Percentiles rank a stretch among this genome's conserved stretches.
These are phyloP conservation scores for Lentinula edodes DNA, from an alignment of 768 basidiomycete genomes.

Conservation along the genomic window DNA sequence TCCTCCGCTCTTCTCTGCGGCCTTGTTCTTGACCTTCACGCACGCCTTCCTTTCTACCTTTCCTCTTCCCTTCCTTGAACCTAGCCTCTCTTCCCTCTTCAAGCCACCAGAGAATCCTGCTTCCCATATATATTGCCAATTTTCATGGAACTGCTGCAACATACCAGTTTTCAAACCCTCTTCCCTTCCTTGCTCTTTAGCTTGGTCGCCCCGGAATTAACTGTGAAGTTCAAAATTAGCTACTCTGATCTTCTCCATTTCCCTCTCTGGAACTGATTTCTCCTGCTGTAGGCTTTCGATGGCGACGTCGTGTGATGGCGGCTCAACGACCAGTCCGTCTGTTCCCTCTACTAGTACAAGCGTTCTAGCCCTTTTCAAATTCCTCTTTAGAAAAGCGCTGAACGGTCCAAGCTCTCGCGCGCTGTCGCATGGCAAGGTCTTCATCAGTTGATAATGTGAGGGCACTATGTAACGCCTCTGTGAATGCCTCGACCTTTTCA, in stretches of 20 bases:
- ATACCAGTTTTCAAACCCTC: constrained; percentile 35
- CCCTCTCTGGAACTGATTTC: constrained; percentile 37
- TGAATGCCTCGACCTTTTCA: constrained; percentile 55
- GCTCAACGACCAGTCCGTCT: too few relatives aligned
- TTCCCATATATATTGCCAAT: constrained; percentile 38
- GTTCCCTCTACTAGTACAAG: too few relatives aligned
- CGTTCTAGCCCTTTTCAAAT: constrained; percentile 74
- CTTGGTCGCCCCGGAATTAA: constrained; percentile 39
- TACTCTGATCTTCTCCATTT: constrained; percentile 36
- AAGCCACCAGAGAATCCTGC: constrained; percentile 41
- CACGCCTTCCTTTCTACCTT: constrained; percentile 36
- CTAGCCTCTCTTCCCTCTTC: constrained; percentile 37
- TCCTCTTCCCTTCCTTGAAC: constrained; percentile 32
- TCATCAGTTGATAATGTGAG: constrained; percentile 51
- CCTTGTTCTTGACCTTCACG: constrained; percentile 30
- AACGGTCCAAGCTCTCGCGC: constrained; percentile 68
- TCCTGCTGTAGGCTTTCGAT: constrained; percentile 25
- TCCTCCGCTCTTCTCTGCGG: constrained; percentile 43
- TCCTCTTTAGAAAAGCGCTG: constrained; percentile 70
- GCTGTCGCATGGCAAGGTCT: constrained; percentile 54
- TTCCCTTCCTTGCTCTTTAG: constrained; percentile 34
- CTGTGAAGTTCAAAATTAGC: constrained; percentile 35
- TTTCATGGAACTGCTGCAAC: constrained; percentile 38
- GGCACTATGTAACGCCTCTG: constrained; percentile 57
- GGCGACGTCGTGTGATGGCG: too few relatives aligned